phyloP scores from a whole-genome alignment of 768 basidiomycete species.

The Lanmaoa pseudosensibilis region DNA sequence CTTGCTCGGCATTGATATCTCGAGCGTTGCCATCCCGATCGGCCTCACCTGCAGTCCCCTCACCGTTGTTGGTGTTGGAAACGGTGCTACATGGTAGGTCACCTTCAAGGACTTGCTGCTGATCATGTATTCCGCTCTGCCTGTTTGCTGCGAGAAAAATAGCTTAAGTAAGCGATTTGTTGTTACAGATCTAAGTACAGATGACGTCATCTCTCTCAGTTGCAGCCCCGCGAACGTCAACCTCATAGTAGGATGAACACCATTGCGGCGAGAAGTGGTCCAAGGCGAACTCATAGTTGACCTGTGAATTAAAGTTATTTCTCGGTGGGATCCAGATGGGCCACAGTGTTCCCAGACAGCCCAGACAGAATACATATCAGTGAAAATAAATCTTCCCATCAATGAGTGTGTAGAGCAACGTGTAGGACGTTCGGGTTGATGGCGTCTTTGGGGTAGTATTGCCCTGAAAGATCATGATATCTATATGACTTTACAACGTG shows the following conservation, averaged over 20 bases:
- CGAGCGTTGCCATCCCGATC: no score
- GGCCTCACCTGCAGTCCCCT: no score
- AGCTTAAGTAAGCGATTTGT: no score
- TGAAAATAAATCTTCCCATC: neutral
- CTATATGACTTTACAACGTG: neutral
- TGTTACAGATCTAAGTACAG: neutral
- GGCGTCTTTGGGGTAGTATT: neutral
- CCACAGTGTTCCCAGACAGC: neutral
- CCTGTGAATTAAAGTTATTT: neutral
- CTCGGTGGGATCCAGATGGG: neutral
- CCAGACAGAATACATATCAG: neutral
- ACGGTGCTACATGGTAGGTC: no score
- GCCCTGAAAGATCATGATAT: neutral
- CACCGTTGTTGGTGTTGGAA: no score
- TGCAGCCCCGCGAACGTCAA: neutral
- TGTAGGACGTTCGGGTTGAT: neutral
- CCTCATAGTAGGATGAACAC: no score
- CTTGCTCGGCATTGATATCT: no score
- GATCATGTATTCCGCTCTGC: no score
- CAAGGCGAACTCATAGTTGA: neutral
- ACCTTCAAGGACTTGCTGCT: no score
- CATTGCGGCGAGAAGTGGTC: neutral
- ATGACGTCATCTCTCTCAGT: no score
- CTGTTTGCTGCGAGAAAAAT: no score
- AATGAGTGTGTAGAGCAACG: neutral